Evolutionary conservation across 169 alveolate genomes (phyloP), one percentile per base, ranked within the genome.

Genomic region (Cryptosporidium felis): DNA sequence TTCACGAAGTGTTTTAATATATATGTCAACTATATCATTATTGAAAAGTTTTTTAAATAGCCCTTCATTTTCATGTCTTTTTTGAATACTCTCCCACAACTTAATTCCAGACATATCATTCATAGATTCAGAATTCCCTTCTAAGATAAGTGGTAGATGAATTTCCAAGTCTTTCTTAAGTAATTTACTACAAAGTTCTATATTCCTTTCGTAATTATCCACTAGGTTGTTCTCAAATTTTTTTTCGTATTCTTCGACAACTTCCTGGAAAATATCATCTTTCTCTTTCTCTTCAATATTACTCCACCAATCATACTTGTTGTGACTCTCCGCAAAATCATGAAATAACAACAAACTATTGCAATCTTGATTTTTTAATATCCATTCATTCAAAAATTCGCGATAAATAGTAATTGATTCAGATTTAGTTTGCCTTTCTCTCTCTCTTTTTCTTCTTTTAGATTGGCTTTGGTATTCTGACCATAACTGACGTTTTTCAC

Each of bases 381-480:
- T 32, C 85, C 85, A 74, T 16, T 56, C 67, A 32, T 53, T 56
- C 12, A 53, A 32, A 16, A 21, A 34, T 9, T 53, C 14, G 16
- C 61, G 30, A 10, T 49, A 53, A 9, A 12, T 53, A 12, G 32
- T 38, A 5, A 40, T 49, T 6, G 85, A 49, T 16, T 74, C 85
- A 12, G 66, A 51, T 38, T 36, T 74, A 12, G 40, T 21, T 36
- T 74, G 85, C 21, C 85, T 74, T 53, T 74, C 85, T 21, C 32
- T 53, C 21, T 41, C 85, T 18, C 85, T 74, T 56, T 74, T 60
- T 36, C 67, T 49, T 49, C 61, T 53, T 41, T 28, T 56, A 8
- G 85, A 49, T 74, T 74, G 85, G 58, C 85, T 74, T 53, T 74
- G 85, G 16, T 51, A 74, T 41, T 74, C 85, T 4, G 85, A 74